Conservation (phyloP, 2,329 filamentous ascomycete species). For the Diaporthe batatas region DNA sequence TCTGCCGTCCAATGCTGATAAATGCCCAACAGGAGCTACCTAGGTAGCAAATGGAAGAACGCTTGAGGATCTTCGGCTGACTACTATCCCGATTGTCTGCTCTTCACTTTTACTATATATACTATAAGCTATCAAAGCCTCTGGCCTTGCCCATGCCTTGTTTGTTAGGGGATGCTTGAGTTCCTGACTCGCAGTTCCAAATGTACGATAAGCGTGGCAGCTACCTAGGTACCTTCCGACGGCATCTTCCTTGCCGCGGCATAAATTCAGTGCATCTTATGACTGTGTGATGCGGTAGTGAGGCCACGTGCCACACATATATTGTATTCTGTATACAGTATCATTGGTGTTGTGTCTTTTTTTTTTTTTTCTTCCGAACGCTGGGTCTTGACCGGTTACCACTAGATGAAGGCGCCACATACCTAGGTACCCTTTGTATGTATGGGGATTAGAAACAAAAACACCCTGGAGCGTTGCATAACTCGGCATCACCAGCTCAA, state of each 20-base stretch:
- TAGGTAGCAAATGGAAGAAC: not conserved
- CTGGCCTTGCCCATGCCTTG: not conserved
- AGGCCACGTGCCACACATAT: no score
- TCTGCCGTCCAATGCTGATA: not conserved
- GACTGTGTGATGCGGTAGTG: no score
- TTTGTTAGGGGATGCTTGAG: not conserved
- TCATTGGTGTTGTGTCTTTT: no score
- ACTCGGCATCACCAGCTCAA: no score
- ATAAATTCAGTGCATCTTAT: not conserved
- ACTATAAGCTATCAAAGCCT: not conserved
- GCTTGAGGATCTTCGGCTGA: no score
- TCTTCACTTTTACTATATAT: not conserved
- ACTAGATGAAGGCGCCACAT: no score
- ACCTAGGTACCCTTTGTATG: no score
- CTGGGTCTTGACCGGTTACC: no score
- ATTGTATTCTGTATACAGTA: no score
- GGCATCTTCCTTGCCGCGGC: not conserved
- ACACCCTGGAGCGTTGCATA: not conserved
- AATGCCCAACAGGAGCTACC: not conserved
- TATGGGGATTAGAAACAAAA: no score
- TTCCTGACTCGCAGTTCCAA: constrained; percentile 8
- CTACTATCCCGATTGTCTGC: not conserved
- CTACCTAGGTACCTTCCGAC: not conserved
- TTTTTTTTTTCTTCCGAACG: no score
- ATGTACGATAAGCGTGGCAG: constrained; percentile 10